A percentile compares a stretch with the other conserved stretches of the same genome.
Evolutionary conservation across 2,329 filamentous ascomycete species (phyloP).

Genomic region (Exophiala spinifera): DNA sequence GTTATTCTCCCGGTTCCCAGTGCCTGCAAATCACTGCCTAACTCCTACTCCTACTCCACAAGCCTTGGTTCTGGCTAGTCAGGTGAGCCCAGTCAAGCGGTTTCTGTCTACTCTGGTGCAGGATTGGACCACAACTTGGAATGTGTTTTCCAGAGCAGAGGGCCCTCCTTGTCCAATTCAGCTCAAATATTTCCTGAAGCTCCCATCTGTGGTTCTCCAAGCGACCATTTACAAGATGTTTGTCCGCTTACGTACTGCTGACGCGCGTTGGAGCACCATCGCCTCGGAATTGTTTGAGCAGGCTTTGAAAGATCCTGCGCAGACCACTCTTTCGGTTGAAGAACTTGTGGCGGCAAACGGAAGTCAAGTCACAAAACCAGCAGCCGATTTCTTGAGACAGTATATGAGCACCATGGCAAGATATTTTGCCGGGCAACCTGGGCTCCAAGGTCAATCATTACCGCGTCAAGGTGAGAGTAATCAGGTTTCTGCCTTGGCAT

Average conservation of each 20-base stretch:
- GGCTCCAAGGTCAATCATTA: not conserved
- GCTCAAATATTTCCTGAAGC: slow-evolving; percentile 2
- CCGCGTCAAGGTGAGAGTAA: not conserved
- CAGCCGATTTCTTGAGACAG: not conserved
- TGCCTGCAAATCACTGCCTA: not conserved
- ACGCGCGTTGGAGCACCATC: not conserved
- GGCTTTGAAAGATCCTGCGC: not conserved
- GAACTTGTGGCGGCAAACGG: not conserved
- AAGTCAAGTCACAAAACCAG: not conserved
- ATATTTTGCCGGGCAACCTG: not conserved
- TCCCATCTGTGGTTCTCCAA: slow-evolving; percentile 14
- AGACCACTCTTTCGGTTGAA: not conserved
- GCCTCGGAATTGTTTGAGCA: slow-evolving; percentile 4
- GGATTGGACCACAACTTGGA: not conserved
- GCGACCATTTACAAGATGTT: too few relatives aligned
- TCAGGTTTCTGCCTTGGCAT: not conserved
- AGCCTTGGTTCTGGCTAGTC: not conserved
- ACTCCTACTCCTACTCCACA: not conserved
- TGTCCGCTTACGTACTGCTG: not conserved
- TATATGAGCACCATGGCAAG: not conserved
- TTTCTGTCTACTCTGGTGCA: slow-evolving; percentile 2
- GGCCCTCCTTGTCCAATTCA: slow-evolving; percentile 11
- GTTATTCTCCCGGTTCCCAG: slow-evolving; percentile 2
- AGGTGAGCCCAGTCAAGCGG: slow-evolving; percentile 1
- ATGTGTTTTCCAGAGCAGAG: not conserved